Percentiles rank a stretch among this genome's conserved stretches.
phyloP scores from a whole-genome alignment of 805 yeast species.

The Starmera amethionina region DNA sequence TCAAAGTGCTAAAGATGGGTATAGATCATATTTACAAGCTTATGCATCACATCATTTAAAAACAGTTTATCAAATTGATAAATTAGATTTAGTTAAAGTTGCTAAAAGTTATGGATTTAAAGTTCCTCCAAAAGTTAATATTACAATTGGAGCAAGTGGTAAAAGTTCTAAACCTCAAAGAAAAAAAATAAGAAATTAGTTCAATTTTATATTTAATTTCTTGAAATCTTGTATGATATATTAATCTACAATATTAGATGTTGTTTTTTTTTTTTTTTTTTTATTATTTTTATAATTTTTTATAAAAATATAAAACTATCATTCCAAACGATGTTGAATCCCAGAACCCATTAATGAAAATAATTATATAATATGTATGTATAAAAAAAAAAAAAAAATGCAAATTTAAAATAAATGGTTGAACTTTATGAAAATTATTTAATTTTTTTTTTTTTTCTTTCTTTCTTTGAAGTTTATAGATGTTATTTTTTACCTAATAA shows the following conservation, averaged over 20 bases:
- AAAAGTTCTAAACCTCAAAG: conserved; percentile 32
- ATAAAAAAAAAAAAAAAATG: neutral
- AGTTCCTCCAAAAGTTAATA: conserved; percentile 94
- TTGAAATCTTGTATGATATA: neutral
- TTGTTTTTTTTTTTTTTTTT: too few relatives aligned
- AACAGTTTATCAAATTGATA: conserved; percentile 93
- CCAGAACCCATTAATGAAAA: neutral
- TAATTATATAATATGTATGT: neutral
- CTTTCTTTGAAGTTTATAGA: neutral
- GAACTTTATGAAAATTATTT: neutral
- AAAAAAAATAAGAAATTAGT: conserved; percentile 10
- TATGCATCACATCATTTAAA: conserved; percentile 94
- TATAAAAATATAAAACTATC: too few relatives aligned
- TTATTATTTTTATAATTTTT: too few relatives aligned
- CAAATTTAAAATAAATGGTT: neutral
- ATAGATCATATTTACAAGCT: conserved; percentile 93
- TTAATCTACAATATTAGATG: neutral
- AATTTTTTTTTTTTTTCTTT: neutral
- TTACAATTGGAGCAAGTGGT: conserved; percentile 90
- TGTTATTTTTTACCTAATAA: conserved; percentile 51
- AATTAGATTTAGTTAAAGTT: conserved; percentile 86
- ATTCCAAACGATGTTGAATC: conserved; percentile 2
- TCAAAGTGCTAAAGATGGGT: conserved; percentile 95
- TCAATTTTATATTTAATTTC: too few relatives aligned
- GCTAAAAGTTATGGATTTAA: conserved; percentile 93